Conservation (phyloP, 1,284 basidiomycete species). For the Ganoderma meredithae region DNA sequence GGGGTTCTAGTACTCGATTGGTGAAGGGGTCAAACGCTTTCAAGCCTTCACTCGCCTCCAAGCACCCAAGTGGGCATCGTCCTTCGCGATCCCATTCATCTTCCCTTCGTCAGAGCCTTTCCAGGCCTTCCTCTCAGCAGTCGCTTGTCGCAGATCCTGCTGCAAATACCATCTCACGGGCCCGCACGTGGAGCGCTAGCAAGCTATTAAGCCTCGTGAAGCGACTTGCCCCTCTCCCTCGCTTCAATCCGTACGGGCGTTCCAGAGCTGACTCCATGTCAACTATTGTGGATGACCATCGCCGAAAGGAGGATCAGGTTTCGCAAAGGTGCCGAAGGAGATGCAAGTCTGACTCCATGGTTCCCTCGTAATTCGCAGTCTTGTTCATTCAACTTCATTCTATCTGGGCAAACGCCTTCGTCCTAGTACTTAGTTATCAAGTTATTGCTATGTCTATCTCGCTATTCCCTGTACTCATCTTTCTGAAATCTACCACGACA, state of each 20-base stretch:
- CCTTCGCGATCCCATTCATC: slow-evolving; percentile 25
- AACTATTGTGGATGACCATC: slow-evolving; percentile 31
- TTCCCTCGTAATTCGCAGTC: background rate
- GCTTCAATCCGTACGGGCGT: slow-evolving; percentile 43
- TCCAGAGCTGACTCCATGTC: slow-evolving; percentile 44
- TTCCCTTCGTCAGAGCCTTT: slow-evolving; percentile 16
- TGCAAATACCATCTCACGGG: slow-evolving; percentile 2
- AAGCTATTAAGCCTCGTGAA: slow-evolving; percentile 22
- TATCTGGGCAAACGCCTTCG: no score
- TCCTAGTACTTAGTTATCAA: background rate
- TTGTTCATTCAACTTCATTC: background rate
- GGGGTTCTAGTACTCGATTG: background rate
- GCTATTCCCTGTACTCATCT: background rate
- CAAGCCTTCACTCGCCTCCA: background rate
- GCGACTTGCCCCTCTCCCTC: slow-evolving; percentile 42
- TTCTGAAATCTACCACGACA: no score
- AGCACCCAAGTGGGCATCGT: slow-evolving; percentile 10
- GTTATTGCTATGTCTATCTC: background rate
- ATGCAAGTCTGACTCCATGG: slow-evolving; percentile 1
- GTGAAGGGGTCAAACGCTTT: background rate
- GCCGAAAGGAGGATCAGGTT: background rate
- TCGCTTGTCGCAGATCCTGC: slow-evolving; percentile 6
- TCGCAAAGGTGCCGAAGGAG: slow-evolving; percentile 1
- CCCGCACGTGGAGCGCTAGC: slow-evolving; percentile 11
- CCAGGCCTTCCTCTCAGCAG: slow-evolving; percentile 15